Evolutionary conservation across 1,284 basidiomycete species (phyloP), one percentile per base, ranked within the genome.

Genomic region (Sanghuangporus baumii): DNA sequence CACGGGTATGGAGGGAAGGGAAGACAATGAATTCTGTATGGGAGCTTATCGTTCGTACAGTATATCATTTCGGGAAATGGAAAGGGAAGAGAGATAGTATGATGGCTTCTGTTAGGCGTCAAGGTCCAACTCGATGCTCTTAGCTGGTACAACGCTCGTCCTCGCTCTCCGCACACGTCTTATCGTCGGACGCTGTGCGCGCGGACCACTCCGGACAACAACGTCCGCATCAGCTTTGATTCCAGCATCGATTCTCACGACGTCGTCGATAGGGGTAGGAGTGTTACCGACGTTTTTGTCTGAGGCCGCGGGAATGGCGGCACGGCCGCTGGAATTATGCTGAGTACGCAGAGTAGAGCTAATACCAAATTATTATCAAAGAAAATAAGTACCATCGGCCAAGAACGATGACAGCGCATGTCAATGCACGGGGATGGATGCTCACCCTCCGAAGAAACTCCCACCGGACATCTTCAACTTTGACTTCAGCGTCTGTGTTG

Each of bases 371-470:
- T 48, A 37, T 47, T 37, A 7, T 37, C 18, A 48, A 37, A 58
- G 31, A n/a, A 57, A 52, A 47, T 55, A 61, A 61, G 55, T 43
- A 55, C 50, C 18, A 23, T n/a, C 43, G 7, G 2, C 2, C 16
- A 16, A 7, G 20, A 46, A 41, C 7, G 40, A 11, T 2, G 7
- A 36, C 8, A 59, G 18, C 41, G 12, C 18, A 51, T 20, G 41
- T 40, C 14, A 23, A 57, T 16, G 26, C 18, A 43, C 14, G 34
- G 31, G 34, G 36, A 36, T 34, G 23, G 20, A 12, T 3, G n/a
- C 26, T 51, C 60, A 59, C 50, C 40, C 59, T 52, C 62, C 62
- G 47, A 64, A 64, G 62, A 64, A 64, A n/a, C 62, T 43, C 23
- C 62, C 55, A n/a, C 62, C 62, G 12, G 52, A 60, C 58, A 59